These are phyloP conservation scores for Sporisorium graminicola DNA, from an alignment of 1,284 basidiomycete genomes.

Conservation along the genomic window DNA sequence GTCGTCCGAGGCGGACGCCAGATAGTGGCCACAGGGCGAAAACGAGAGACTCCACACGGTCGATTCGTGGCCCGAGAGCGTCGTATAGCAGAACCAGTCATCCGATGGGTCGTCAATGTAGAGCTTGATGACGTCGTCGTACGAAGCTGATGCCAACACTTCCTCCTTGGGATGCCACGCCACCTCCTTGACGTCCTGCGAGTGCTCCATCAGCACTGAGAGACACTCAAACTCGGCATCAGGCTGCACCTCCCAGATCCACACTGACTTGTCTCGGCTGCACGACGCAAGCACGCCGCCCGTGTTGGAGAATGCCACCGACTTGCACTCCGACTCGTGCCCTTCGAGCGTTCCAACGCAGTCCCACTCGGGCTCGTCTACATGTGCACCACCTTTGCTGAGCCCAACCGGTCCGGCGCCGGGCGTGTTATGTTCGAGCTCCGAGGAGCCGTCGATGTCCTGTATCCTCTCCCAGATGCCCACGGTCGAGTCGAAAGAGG, in stretches of 20 bases:
- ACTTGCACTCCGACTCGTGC: conserved; percentile 98
- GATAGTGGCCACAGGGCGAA: conserved; percentile 82
- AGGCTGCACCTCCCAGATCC: conserved; percentile 94
- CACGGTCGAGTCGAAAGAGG: conserved; percentile 93
- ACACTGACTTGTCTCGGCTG: conserved; percentile 95
- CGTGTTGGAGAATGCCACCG: conserved; percentile 83
- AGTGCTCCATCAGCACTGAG: conserved; percentile 95
- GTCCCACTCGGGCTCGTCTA: conserved; percentile 75
- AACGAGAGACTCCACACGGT: conserved; percentile 92
- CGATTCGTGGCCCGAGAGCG: conserved; percentile 79
- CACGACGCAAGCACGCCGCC: conserved; percentile 91
- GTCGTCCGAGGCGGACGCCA: conserved; percentile 85
- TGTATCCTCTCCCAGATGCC: conserved; percentile 83
- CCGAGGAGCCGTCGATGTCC: conserved; percentile 38
- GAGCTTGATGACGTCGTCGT: conserved; percentile 95
- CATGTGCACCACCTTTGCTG: conserved; percentile 70
- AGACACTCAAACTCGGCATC: conserved; percentile 88
- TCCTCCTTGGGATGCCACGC: conserved; percentile 96
- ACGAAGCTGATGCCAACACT: conserved; percentile 94
- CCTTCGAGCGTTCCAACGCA: conserved; percentile 90
- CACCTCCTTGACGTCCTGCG: conserved; percentile 94
- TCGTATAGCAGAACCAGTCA: conserved; percentile 91
- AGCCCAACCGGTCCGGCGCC: conserved; percentile 40
- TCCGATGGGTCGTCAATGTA: conserved; percentile 93
- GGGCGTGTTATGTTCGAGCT: conserved; percentile 9